Percentiles rank a stretch among this genome's conserved stretches.
Conservation (phyloP, 805 yeast species). For the Candida tibetensis region DNA sequence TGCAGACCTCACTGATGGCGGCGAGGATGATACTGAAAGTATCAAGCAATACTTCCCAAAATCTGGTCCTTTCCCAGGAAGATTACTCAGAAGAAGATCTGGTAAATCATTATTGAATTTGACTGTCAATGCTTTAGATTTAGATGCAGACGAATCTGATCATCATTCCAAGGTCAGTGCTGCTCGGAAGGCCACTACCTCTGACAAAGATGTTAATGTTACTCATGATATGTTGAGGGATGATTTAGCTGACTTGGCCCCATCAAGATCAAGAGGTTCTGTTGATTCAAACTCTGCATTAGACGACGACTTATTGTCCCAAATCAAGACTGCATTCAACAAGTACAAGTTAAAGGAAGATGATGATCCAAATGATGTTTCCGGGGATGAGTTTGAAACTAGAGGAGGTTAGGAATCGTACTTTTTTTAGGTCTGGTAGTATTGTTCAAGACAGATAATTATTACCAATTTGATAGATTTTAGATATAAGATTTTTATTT, state of each 20-base stretch:
- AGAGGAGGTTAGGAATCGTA: not conserved
- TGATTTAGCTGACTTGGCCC: constrained; percentile 18
- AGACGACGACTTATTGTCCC: constrained; percentile 32
- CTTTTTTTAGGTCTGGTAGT: too few species aligned
- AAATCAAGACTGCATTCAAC: constrained; percentile 35
- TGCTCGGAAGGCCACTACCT: constrained; percentile 13
- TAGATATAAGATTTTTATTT: too few species aligned
- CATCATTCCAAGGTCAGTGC: constrained; percentile 16
- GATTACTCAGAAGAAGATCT: constrained; percentile 62
- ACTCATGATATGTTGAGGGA: constrained; percentile 18
- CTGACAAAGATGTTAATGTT: constrained; percentile 18
- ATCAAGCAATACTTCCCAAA: constrained; percentile 43
- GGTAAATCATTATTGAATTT: constrained; percentile 70
- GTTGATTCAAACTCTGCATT: constrained; percentile 27
- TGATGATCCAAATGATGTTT: constrained; percentile 42
- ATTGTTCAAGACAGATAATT: too few species aligned
- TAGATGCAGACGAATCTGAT: constrained; percentile 57
- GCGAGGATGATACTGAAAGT: constrained; percentile 27
- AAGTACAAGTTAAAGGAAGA: constrained; percentile 28
- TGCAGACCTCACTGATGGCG: constrained; percentile 14
- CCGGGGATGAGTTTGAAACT: constrained; percentile 56
- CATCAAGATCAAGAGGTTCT: constrained; percentile 23
- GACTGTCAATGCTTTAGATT: constrained; percentile 64
- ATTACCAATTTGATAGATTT: too few species aligned
- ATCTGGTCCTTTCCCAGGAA: constrained; percentile 50